Evolutionary conservation across 2,329 filamentous ascomycete genomes (phyloP), one percentile per base, ranked within the genome.

Genomic region (Alternaria sp.): DNA sequence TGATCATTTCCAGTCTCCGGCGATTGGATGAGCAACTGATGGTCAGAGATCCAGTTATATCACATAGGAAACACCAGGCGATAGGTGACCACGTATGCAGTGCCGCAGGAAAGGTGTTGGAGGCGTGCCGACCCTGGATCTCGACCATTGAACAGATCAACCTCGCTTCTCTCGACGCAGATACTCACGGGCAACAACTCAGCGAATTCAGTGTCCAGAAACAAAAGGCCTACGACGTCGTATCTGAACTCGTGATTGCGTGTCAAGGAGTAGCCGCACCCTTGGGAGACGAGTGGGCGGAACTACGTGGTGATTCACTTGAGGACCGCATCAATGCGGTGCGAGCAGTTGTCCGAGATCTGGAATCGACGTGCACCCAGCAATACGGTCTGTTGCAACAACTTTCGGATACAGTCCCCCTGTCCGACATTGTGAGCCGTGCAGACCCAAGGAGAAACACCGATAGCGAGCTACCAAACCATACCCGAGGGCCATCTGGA

Each of bases 261-360:
- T 97, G 94, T 74, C 96, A 99, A 80, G 89, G 92, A 23, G 91
- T 98, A n/a, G 92, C 94, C 6, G 93, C 93, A 9, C 96, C 96
- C 6, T 81, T 99, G 46, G 92, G 91, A 9, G 96, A 99, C 77
- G 96, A 99, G 81, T 99, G 96, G 96, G 89, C 94, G 5, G 94
- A 97, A 77, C 85, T 94, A n/a, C 89, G 94, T 46, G 93, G 94
- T 2, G 93, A 97, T 77, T 92, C 94, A 8, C 84, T 99, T 28
- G 95, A 97, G 75, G 93, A 93, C 69, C 89, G 96, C 21, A 81
- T 98, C 25, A 92, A 91, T 67, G 90, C 92, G 66, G 93, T 97
- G 62, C 88, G 91, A 56, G 86, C 89, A 62, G 92, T 93, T 65
- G 89, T 90, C 10, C 88, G 91, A 71, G 92, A 95, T 50, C 84